Conservation (phyloP, 2,329 filamentous ascomycete species). For the Hypoxylon sp. region DNA sequence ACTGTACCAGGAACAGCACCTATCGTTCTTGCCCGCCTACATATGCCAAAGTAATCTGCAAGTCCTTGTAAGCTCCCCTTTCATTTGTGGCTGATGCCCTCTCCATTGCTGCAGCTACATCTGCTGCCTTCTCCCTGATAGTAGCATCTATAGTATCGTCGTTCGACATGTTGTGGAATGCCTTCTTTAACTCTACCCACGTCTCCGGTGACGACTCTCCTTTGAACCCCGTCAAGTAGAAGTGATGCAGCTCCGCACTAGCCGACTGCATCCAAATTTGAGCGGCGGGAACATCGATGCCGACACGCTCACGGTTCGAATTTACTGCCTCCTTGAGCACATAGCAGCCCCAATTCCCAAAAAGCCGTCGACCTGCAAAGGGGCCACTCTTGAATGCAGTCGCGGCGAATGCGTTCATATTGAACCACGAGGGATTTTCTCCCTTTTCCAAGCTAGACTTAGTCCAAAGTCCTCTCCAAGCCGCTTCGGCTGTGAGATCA, state of each 20-base stretch:
- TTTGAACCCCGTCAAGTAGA: not conserved
- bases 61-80: not conserved
- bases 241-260: not conserved
- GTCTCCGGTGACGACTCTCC: not conserved
- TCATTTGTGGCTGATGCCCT: not conserved
- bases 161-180: not conserved
- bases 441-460: not conserved
- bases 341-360: conserved; percentile 19
- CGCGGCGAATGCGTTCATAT: conserved; percentile 11
- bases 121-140: conserved; percentile 1
- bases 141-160: not conserved
- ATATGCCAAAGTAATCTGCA: not conserved
- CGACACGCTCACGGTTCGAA: not conserved
- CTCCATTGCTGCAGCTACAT: not conserved
- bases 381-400: conserved; percentile 1
- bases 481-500: not conserved
- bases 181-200: not conserved
- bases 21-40: not conserved
- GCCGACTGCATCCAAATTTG: not conserved
- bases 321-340: conserved; percentile 9
- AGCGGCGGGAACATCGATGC: not conserved
- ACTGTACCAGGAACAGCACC: not conserved
- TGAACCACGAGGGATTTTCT: conserved; percentile 6
- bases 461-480: not conserved
- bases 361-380: not conserved